A percentile compares a stretch with the other conserved stretches of the same genome.
phyloP scores from a whole-genome alignment of 1,284 basidiomycete species.

The Meripilus lineatus region DNA sequence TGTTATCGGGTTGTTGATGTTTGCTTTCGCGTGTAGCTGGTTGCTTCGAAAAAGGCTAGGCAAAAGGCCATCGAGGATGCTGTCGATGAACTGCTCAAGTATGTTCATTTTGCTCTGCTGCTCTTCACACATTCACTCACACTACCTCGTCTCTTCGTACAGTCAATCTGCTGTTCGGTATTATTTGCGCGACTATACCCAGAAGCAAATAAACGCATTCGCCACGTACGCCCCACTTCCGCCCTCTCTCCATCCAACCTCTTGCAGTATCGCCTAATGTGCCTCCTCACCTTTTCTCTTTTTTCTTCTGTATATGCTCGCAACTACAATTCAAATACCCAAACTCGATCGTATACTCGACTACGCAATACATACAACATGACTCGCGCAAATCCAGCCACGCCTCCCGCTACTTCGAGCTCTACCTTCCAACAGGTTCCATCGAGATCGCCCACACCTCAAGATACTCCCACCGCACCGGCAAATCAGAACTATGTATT shows the following conservation, averaged over 20 bases:
- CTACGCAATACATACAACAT: background rate
- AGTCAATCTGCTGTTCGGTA: constrained; percentile 65
- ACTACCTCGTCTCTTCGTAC: constrained; percentile 32
- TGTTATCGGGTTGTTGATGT: too few species aligned
- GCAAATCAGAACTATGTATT: constrained; percentile 87
- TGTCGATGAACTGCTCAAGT: constrained; percentile 72
- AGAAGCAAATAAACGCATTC: constrained; percentile 82
- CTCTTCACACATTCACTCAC: constrained; percentile 12
- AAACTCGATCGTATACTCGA: background rate
- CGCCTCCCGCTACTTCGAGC: constrained; percentile 80
- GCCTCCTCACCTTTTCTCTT: constrained; percentile 15
- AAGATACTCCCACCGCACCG: constrained; percentile 78
- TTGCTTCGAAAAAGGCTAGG: constrained; percentile 44
- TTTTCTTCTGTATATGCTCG: too few species aligned
- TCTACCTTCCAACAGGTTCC: constrained; percentile 75
- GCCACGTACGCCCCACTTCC: constrained; percentile 61
- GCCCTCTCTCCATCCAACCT: constrained; percentile 19
- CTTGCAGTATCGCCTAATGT: too few species aligned
- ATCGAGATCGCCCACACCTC: constrained; percentile 87
- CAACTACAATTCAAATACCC: constrained; percentile 21
- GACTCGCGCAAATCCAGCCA: constrained; percentile 53
- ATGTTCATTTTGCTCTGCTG: constrained; percentile 30
- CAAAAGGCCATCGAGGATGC: constrained; percentile 57
- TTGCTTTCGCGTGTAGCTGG: too few species aligned
- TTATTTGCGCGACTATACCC: constrained; percentile 65